phyloP scores from a whole-genome alignment of 1,139 yeast genomes.

The Blastobotrys indianensis region DNA sequence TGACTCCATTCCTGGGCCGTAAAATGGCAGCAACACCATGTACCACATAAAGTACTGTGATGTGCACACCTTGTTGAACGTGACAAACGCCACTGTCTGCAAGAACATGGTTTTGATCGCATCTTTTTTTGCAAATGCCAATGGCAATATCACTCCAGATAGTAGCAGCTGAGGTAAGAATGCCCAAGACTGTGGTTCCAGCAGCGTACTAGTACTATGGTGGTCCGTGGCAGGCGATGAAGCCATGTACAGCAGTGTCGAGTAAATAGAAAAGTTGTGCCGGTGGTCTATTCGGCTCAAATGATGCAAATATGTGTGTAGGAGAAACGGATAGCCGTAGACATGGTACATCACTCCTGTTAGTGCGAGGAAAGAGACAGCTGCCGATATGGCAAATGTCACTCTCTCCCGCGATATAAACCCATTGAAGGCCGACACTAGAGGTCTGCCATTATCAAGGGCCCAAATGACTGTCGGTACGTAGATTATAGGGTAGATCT shows the following conservation, averaged over 20 bases:
- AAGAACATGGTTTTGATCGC: conserved; percentile 63
- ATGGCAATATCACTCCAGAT: conserved; percentile 56
- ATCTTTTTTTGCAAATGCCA: conserved; percentile 48
- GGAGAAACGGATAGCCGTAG: conserved; percentile 73
- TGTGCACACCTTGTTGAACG: conserved; percentile 91
- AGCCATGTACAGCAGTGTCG: conserved; percentile 57
- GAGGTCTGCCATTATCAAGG: conserved; percentile 19
- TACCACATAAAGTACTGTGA: conserved; percentile 91
- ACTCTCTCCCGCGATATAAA: conserved; percentile 40
- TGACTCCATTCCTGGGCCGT: conserved; percentile 25
- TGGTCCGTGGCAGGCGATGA: conserved; percentile 28
- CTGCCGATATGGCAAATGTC: conserved; percentile 39
- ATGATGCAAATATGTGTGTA: conserved; percentile 79
- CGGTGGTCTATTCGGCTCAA: conserved; percentile 81
- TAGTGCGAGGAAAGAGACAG: conserved; percentile 42
- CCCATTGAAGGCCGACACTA: conserved; percentile 7
- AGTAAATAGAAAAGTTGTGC: conserved; percentile 88
- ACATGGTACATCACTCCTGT: conserved; percentile 55
- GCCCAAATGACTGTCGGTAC: conserved; percentile 49
- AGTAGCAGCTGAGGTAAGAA: conserved; percentile 76
- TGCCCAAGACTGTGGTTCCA: conserved; percentile 43
- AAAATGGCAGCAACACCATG: conserved; percentile 74
- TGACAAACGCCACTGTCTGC: conserved; percentile 88
- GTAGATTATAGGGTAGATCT: conserved; percentile 85
- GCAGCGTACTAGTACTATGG: conserved; percentile 20